A percentile compares a stretch with the other conserved stretches of the same genome.
phyloP scores from a whole-genome alignment of 345 rosid species.

The Rhizophora mangle region DNA sequence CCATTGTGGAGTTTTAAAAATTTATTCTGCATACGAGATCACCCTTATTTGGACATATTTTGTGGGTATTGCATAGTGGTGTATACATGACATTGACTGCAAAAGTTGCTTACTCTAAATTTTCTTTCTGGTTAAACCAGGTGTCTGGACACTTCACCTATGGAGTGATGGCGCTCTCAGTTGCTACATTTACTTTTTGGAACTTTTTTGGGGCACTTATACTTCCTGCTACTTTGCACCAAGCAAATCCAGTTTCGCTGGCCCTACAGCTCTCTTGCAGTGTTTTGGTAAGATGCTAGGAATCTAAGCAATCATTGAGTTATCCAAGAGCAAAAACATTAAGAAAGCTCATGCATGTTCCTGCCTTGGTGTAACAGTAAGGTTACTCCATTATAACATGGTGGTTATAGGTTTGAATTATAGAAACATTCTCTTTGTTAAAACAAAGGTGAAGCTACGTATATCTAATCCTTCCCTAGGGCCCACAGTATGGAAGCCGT shows the following conservation, averaged over 20 bases:
- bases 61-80: neutral
- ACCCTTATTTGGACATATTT: no score
- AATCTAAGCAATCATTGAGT: neutral
- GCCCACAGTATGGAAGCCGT: no score
- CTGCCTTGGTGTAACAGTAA: neutral
- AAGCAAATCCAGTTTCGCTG: constrained; percentile 75
- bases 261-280: constrained; percentile 96
- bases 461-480: no score
- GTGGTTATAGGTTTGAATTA: no score
- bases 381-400: no score
- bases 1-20: no score
- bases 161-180: constrained; percentile 97
- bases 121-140: constrained; percentile 33
- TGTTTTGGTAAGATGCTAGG: constrained; percentile 63
- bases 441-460: no score
- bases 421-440: no score
- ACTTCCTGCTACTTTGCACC: constrained; percentile 55
- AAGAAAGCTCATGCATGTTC: neutral
- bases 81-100: neutral
- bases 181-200: constrained; percentile 92
- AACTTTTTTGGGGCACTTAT: constrained; percentile 63
- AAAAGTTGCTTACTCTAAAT: neutral
- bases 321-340: neutral
- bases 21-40: no score
- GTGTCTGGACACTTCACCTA: constrained; percentile 94